Evolutionary conservation across 208 protist genomes (phyloP).

Genomic region (Leishmania braziliensis): DNA sequence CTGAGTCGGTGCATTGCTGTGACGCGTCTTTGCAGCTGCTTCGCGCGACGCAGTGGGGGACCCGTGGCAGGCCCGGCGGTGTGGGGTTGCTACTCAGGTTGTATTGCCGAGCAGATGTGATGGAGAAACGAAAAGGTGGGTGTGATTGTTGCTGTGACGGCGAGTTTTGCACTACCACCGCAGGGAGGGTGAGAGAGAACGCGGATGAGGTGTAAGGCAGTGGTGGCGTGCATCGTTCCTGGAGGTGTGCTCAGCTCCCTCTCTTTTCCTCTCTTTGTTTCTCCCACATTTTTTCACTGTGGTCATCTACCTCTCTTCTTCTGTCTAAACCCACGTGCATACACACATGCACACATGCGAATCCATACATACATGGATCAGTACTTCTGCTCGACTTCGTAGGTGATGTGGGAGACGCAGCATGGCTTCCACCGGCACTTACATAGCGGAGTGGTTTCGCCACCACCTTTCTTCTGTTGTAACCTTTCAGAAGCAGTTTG

Average conservation of each 20-base stretch:
- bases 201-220: background rate
- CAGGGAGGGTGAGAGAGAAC: background rate
- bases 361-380: background rate
- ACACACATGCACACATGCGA: background rate
- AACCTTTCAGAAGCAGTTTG: slow-evolving; percentile 82
- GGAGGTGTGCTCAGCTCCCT: background rate
- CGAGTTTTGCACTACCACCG: background rate
- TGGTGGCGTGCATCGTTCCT: background rate
- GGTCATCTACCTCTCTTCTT: background rate
- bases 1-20: background rate
- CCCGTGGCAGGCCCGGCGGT: background rate
- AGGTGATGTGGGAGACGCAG: background rate
- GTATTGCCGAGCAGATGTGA: background rate
- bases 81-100: background rate
- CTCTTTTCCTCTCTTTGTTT: background rate
- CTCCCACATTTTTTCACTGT: background rate
- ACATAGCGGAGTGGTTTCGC: slow-evolving; percentile 43
- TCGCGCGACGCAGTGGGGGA: background rate
- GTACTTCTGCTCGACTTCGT: background rate
- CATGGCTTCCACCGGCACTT: slow-evolving; percentile 23
- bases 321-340: background rate
- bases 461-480: slow-evolving; percentile 66
- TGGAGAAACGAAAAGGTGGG: background rate
- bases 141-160: background rate
- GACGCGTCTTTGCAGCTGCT: background rate